Percentiles rank a stretch among this genome's conserved stretches.
phyloP scores from a whole-genome alignment of 2,329 filamentous ascomycete species.

The Aurifilum marmelostoma region DNA sequence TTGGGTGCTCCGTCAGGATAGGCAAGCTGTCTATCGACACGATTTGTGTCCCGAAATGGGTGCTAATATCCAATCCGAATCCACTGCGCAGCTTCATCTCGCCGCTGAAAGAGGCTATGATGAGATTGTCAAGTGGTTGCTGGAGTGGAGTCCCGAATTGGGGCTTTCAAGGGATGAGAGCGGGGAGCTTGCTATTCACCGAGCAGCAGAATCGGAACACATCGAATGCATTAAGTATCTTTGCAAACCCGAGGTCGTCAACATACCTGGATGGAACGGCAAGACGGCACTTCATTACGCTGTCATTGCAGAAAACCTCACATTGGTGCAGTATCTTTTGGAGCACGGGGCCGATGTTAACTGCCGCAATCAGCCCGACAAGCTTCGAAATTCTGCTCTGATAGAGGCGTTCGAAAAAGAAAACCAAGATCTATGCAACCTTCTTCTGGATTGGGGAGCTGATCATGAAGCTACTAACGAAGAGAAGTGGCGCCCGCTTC shows the following conservation, averaged over 20 bases:
- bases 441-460: not conserved
- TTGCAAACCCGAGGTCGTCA: not conserved
- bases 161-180: not conserved
- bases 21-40: not conserved
- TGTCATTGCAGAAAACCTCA: not conserved
- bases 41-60: not conserved
- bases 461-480: not conserved
- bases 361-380: not conserved
- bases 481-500: not conserved
- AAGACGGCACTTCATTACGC: not conserved
- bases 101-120: not conserved
- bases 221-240: not conserved
- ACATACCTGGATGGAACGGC: not conserved
- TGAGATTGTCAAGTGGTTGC: not conserved
- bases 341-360: not conserved
- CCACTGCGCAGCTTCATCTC: not conserved
- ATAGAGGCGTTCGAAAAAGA: not conserved
- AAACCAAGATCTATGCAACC: not conserved
- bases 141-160: not conserved
- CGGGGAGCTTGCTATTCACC: not conserved
- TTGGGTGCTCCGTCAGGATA: not conserved
- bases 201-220: not conserved
- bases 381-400: not conserved
- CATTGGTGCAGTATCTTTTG: not conserved
- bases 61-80: too few species aligned